Base-by-base conservation (phyloP, 2,329 filamentous ascomycete genomes). In the Myotisia sp. region DNA sequence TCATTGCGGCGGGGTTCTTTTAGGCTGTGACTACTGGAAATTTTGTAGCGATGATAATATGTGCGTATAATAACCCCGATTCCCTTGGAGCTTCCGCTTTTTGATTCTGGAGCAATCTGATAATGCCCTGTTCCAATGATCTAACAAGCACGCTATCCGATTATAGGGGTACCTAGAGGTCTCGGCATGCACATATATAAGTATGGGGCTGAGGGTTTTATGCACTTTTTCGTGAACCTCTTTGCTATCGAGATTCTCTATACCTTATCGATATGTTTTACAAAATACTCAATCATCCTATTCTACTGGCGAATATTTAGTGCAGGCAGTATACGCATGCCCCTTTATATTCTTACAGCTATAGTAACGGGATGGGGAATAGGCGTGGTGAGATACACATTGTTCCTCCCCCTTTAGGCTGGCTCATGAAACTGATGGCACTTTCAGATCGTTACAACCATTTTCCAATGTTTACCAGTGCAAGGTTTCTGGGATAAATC, bases 401-500 rank as follows among this genome's bases (percentile, higher is more conserved):
- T n/a, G n/a, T n/a, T n/a, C n/a, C n/a, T n/a, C n/a, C n/a, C n/a
- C n/a, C n/a, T n/a, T n/a, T n/a, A n/a, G n/a, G n/a, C n/a, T n/a
- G n/a, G n/a, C n/a, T n/a, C n/a, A n/a, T n/a, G n/a, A n/a, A n/a
- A n/a, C n/a, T n/a, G n/a, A n/a, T n/a, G n/a, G n/a, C 8, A 10
- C 20, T 22, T n/a, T 12, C 34, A 36, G 34, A 26, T 36, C 10
- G 19, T 26, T 17, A 29, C 29, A 20, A 29, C 29, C 7, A 29
- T 28, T 9, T 36, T 36, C 19, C 34, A 36, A 23, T 36, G 34
- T 14, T 12, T 30, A 16, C 26, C 34, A 22, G 23, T 36, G 8
- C 34, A 29, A 7, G 34, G 34, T 6, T 36, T 36, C 34, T 36
- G 34, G 34, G 26, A 36, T 12, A 36, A 36, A 13, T 28, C 17